Conservation (phyloP, 805 yeast species). For the Ogataea zsoltii region DNA sequence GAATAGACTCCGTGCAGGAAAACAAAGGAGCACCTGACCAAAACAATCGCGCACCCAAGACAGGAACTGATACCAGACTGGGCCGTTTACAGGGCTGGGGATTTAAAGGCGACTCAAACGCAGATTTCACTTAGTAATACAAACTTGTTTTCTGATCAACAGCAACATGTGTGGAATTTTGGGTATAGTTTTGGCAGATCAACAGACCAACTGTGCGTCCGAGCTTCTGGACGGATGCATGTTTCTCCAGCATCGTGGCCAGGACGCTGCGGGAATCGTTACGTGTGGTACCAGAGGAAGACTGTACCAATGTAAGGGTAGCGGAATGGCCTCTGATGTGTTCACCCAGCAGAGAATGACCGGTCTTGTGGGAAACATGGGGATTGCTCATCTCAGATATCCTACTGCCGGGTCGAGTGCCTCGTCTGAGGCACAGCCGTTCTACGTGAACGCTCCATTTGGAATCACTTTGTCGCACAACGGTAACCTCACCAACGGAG, state of each 20-base stretch:
- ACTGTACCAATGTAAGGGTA: slow-evolving; percentile 95
- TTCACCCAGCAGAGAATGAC: slow-evolving; percentile 80
- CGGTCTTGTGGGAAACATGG: slow-evolving; percentile 89
- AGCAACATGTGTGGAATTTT: slow-evolving; percentile 87
- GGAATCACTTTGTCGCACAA: slow-evolving; percentile 91
- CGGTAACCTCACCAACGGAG: slow-evolving; percentile 91
- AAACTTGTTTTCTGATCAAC: neutral
- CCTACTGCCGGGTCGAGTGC: slow-evolving; percentile 98
- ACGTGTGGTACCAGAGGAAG: slow-evolving; percentile 95
- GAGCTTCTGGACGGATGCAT: slow-evolving; percentile 91
- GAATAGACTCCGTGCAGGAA: slow-evolving; percentile 4
- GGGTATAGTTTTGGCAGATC: slow-evolving; percentile 83
- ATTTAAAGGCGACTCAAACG: neutral
- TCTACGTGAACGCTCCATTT: slow-evolving; percentile 95
- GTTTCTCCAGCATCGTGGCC: slow-evolving; percentile 95
- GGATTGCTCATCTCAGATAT: slow-evolving; percentile 90
- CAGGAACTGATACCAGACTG: slow-evolving; percentile 2
- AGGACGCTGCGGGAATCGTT: slow-evolving; percentile 98
- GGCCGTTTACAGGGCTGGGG: slow-evolving; percentile 4
- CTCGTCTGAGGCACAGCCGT: slow-evolving; percentile 97
- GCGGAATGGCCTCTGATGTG: slow-evolving; percentile 98
- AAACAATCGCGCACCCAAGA: neutral
- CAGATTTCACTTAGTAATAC: neutral
- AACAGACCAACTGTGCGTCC: slow-evolving; percentile 71
- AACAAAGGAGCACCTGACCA: neutral